Conservation (phyloP, 1,139 yeast genomes). For the Scheffersomyces titani region DNA sequence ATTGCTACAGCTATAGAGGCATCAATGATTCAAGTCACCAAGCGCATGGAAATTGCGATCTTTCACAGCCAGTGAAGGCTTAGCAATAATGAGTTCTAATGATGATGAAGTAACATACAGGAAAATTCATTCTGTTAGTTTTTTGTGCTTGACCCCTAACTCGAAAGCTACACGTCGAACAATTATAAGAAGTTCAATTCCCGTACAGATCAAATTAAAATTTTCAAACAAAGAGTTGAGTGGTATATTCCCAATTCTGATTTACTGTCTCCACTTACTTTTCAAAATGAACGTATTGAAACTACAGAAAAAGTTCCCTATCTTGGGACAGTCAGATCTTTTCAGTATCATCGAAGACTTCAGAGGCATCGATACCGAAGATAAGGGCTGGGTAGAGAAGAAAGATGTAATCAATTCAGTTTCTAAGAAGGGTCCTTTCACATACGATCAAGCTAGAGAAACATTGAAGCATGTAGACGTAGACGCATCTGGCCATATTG, state of each 20-base stretch:
- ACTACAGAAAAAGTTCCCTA: slow-evolving; percentile 80
- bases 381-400: slow-evolving; percentile 95
- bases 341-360: slow-evolving; percentile 79
- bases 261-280: neutral
- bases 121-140: neutral
- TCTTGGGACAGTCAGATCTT: slow-evolving; percentile 80
- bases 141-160: neutral
- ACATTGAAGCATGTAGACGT: slow-evolving; percentile 87
- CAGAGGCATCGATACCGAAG: slow-evolving; percentile 80
- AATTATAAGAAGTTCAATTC: neutral
- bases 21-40: neutral
- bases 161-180: neutral
- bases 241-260: neutral
- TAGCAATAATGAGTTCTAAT: neutral
- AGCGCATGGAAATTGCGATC: neutral
- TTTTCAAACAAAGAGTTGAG: neutral
- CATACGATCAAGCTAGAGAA: slow-evolving; percentile 92
- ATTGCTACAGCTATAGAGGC: neutral
- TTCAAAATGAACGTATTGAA: slow-evolving; percentile 50
- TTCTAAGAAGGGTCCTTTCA: slow-evolving; percentile 73
- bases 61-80: neutral
- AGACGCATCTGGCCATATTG: slow-evolving; percentile 97
- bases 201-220: neutral
- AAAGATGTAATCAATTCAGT: slow-evolving; percentile 85
- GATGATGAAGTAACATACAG: neutral